Evolutionary conservation across 805 yeast species (phyloP).

Genomic region (Jamesozyma jinghongensis): DNA sequence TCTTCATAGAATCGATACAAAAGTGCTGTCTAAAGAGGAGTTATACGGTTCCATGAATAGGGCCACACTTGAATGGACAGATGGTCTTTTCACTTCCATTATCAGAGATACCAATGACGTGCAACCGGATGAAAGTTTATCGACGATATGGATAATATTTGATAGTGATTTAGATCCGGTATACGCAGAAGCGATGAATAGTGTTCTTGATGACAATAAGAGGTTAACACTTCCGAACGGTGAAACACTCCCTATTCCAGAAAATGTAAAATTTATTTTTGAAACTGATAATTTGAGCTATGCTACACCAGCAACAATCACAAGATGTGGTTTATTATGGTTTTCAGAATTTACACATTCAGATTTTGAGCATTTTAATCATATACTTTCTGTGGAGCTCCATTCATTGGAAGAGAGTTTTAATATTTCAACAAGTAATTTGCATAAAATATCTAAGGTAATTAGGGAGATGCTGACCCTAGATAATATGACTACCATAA

Average conservation of each 20-base stretch:
- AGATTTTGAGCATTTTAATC: not conserved
- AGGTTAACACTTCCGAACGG: constrained; percentile 81
- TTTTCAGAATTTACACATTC: constrained; percentile 30
- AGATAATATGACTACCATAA: not conserved
- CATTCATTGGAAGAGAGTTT: not conserved
- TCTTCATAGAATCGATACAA: constrained; percentile 56
- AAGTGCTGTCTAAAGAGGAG: constrained; percentile 55
- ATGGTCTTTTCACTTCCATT: constrained; percentile 69
- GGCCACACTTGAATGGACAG: constrained; percentile 84
- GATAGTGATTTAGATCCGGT: constrained; percentile 92
- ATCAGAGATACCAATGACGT: constrained; percentile 43
- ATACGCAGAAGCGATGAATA: constrained; percentile 86
- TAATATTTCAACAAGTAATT: not conserved
- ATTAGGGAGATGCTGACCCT: not conserved
- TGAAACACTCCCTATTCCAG: constrained; percentile 64
- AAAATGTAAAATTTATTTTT: constrained; percentile 56
- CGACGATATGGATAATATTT: constrained; percentile 69
- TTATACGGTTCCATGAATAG: constrained; percentile 65
- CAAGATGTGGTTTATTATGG: constrained; percentile 88
- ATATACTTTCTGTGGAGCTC: not conserved
- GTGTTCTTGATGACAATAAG: constrained; percentile 84
- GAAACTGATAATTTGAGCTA: constrained; percentile 59
- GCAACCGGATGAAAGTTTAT: constrained; percentile 30
- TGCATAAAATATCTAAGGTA: not conserved
- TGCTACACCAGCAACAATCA: constrained; percentile 86